These are phyloP conservation scores for Triticum dicoccoides DNA, from an alignment of 176 grass and related monocot genomes.

Conservation along the genomic window DNA sequence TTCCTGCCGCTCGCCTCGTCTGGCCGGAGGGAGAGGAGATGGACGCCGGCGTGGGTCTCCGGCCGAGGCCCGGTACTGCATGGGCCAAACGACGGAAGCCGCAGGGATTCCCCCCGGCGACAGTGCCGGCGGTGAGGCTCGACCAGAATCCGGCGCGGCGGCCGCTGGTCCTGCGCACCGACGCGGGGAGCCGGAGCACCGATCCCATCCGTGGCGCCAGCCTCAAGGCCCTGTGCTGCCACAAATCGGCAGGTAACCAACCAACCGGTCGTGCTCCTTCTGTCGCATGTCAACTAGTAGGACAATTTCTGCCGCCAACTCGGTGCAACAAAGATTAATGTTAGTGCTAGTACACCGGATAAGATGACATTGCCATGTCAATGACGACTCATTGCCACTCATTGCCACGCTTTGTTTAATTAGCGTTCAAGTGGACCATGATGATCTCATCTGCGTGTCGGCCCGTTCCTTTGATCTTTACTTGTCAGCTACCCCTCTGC, in stretches of 20 bases:
- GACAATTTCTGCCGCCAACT: not conserved
- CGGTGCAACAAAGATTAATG: not conserved
- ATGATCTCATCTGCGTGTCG: not conserved
- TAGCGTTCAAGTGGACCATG: not conserved
- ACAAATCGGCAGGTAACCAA: slow-evolving; percentile 12
- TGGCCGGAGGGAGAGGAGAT: slow-evolving; percentile 18
- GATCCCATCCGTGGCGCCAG: slow-evolving; percentile 2
- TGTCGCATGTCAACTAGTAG: not conserved
- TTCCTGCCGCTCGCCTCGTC: not conserved
- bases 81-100: slow-evolving; percentile 11
- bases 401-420: not conserved
- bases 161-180: not conserved
- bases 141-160: not conserved
- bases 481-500: too few relatives aligned
- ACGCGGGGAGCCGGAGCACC: not conserved
- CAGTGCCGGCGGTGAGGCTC: not conserved
- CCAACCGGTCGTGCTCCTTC: not conserved
- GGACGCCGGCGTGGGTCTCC: slow-evolving; percentile 37
- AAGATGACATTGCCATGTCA: not conserved
- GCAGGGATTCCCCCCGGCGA: not conserved
- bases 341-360: not conserved
- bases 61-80: slow-evolving; percentile 1
- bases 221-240: slow-evolving; percentile 22
- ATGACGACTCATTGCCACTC: not conserved
- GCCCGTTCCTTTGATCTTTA: not conserved